Base-by-base conservation (phyloP, 768 basidiomycete genomes). In the Leccinum disarticulatum region DNA sequence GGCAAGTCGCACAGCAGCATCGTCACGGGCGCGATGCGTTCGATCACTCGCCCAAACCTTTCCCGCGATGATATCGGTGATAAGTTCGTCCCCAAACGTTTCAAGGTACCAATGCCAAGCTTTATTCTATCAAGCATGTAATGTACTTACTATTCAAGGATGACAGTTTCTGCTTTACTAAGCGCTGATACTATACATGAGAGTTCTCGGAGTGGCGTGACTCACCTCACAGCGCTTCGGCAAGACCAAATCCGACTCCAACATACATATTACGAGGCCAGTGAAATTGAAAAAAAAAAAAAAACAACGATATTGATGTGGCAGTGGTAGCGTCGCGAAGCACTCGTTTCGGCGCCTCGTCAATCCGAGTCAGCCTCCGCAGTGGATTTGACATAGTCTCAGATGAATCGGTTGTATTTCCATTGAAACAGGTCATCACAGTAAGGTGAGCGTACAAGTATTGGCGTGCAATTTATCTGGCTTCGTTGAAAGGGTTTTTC, bases 271-370 rank as follows among this genome's bases (percentile, higher is more conserved):
- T 47, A 47, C 46, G 19, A 47, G 22, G 46, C 11, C 43, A 13
- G 41, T 41, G 30, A 2, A 8, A 67, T 96, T 36, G 94, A 96
- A 73, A 87, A 87, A 1, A 93, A 93, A n/a, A n/a, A n/a, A n/a
- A n/a, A n/a, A n/a, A n/a, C n/a, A 95, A 98, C 71, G 97, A 98
- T 69, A 91, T 93, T 1, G 95, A 93, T 66, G 93, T 87, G 15
- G 90, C 95, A 1, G 79, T 98, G 51, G 90, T 99, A 33, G 82
- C 84, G 19, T 89, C 88, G 2, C 81, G 85, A n/a, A 67, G 79
- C 68, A 79, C 98, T 38, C 83, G 90, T 55, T 87, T 93, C 3
- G 96, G 94, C 71, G 83, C 5, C 88, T 98, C 60, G 76, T 92
- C 41, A 91, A 90, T 33, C 33, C 13, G 4, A 33, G 13, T 69